A percentile compares a stretch with the other conserved stretches of the same genome.
Evolutionary conservation across 2,329 filamentous ascomycete genomes (phyloP).

Genomic region (Chrysoporthe puriensis): DNA sequence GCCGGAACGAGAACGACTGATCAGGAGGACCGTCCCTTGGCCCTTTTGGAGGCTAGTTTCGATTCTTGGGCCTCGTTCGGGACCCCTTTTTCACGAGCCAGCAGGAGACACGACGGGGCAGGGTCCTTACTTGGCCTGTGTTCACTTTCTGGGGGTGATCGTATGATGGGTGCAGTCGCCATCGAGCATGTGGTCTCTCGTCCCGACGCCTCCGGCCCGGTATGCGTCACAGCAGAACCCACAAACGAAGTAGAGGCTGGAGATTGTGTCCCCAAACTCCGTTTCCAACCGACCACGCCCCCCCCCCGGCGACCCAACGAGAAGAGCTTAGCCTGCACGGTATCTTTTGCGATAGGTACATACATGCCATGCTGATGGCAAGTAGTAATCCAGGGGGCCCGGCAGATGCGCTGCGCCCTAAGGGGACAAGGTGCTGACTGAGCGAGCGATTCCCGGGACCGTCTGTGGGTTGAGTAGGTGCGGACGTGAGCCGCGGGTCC

Average conservation of each 20-base stretch:
- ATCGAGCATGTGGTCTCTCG: not conserved
- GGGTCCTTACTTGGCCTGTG: no score
- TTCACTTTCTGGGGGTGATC: not conserved
- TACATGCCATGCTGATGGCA: no score
- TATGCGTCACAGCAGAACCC: not conserved
- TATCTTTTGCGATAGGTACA: not conserved
- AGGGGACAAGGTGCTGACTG: constrained; percentile 29
- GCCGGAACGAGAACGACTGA: not conserved
- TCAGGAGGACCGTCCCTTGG: not conserved
- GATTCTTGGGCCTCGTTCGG: not conserved
- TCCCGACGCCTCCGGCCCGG: not conserved
- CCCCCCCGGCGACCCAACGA: no score
- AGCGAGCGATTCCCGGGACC: constrained; percentile 14
- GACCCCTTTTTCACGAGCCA: no score
- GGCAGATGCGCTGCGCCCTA: constrained; percentile 17
- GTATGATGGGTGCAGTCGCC: not conserved
- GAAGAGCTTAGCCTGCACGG: not conserved
- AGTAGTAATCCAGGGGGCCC: constrained; percentile 3
- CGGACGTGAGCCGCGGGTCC: constrained; percentile 11
- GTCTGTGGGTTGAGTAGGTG: not conserved
- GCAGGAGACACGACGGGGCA: no score
- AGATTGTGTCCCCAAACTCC: no score
- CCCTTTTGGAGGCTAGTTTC: not conserved
- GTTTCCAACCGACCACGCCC: no score
- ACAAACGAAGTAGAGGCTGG: no score